These are phyloP conservation scores for Amphirosellinia nigrospora DNA, from an alignment of 495 filamentous ascomycete species.

Conservation along the genomic window DNA sequence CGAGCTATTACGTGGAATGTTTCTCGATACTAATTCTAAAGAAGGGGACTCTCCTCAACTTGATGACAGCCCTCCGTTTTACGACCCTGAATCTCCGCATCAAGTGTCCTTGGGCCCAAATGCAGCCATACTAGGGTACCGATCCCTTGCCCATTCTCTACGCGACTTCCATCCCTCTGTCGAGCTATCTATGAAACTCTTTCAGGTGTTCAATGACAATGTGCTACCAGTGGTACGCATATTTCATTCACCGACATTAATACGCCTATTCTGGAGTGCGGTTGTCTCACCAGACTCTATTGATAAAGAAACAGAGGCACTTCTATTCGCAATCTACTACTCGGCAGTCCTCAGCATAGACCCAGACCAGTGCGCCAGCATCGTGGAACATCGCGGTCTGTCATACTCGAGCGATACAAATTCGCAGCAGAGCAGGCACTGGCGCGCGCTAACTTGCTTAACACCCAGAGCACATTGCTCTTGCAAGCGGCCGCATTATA, in stretches of 20 bases:
- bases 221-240: conserved; percentile 58
- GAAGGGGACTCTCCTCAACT: conserved; percentile 11
- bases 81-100: conserved; percentile 13
- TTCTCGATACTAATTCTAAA: not conserved
- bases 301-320: conserved; percentile 47
- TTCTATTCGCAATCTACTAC: conserved; percentile 60
- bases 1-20: conserved; percentile 26
- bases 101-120: conserved; percentile 2
- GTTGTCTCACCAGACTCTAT: conserved; percentile 41
- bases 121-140: conserved; percentile 25
- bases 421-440: conserved; percentile 53
- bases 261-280: conserved; percentile 52
- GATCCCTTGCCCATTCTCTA: conserved; percentile 26
- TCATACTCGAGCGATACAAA: conserved; percentile 46
- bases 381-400: conserved; percentile 46
- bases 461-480: conserved; percentile 50
- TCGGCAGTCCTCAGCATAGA: conserved; percentile 49
- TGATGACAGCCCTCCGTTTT: conserved; percentile 17
- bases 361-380: conserved; percentile 42
- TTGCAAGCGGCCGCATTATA: conserved; percentile 56
- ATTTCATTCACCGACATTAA: conserved; percentile 56
- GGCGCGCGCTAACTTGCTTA: conserved; percentile 50
- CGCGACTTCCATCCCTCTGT: conserved; percentile 56
- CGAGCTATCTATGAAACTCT: conserved; percentile 48
- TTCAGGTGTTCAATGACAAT: conserved; percentile 60